These are phyloP conservation scores for Parmales sp. DNA, from an alignment of 108 stramenopile genomes.

Conservation along the genomic window DNA sequence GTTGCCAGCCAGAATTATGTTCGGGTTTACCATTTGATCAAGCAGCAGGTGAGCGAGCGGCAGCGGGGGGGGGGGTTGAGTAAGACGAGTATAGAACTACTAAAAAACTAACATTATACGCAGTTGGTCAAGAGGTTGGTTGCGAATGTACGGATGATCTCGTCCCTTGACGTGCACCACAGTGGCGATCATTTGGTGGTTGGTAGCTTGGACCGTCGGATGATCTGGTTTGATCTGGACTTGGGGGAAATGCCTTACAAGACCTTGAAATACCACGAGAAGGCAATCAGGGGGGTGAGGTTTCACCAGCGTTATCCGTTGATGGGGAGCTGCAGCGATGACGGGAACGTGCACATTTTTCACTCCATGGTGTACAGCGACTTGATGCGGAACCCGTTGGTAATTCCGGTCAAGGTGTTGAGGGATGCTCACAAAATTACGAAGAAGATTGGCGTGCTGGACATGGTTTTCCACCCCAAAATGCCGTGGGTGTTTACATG, in stretches of 20 bases:
- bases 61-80: no score
- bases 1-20: slow-evolving; percentile 89
- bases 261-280: slow-evolving; percentile 86
- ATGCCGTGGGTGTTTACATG: slow-evolving; percentile 99
- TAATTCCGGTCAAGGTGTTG: slow-evolving; percentile 97
- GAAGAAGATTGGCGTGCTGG: slow-evolving; percentile 78
- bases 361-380: slow-evolving; percentile 95
- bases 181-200: slow-evolving; percentile 92
- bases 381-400: slow-evolving; percentile 84
- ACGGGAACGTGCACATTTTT: slow-evolving; percentile 94
- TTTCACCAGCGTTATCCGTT: slow-evolving; percentile 85
- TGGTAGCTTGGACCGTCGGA: slow-evolving; percentile 83
- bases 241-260: slow-evolving; percentile 85
- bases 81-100: no score
- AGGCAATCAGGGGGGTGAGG: slow-evolving; percentile 65
- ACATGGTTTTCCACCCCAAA: slow-evolving; percentile 81
- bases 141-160: slow-evolving; percentile 92
- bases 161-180: slow-evolving; percentile 84
- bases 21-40: slow-evolving; percentile 87
- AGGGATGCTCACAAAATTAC: slow-evolving; percentile 58
- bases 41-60: no score
- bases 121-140: slow-evolving; percentile 75
- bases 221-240: slow-evolving; percentile 98
- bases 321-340: slow-evolving; percentile 94
- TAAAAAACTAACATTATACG: no score